These are phyloP conservation scores for Fimicolochytrium jonesii DNA, from an alignment of 192 early-diverging fungal species.

Conservation along the genomic window DNA sequence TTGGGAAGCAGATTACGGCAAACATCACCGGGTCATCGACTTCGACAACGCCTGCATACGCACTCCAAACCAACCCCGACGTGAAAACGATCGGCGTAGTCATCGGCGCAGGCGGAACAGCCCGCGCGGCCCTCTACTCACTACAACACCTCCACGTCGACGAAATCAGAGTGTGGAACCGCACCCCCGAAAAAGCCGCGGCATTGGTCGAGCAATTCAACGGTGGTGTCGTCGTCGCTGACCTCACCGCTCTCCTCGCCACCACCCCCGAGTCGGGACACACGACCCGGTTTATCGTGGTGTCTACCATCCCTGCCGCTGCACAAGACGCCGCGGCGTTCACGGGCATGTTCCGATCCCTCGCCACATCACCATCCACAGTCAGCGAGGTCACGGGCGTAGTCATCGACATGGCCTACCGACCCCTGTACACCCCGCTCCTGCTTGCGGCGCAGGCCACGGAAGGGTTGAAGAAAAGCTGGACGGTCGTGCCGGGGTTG, in stretches of 20 bases:
- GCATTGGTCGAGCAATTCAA: conserved; percentile 51
- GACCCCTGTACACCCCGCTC: conserved; percentile 79
- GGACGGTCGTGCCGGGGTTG: conserved; percentile 69
- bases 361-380: conserved; percentile 48
- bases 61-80: no score
- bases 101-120: conserved; percentile 92
- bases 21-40: no score
- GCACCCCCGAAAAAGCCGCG: conserved; percentile 71
- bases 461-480: conserved; percentile 45
- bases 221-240: conserved; percentile 25
- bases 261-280: conserved; percentile 5
- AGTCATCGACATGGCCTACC: conserved; percentile 92
- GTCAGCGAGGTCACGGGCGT: conserved; percentile 54
- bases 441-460: conserved; percentile 54
- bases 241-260: conserved; percentile 55
- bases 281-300: conserved; percentile 48
- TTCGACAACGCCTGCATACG: no score
- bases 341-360: conserved; percentile 26
- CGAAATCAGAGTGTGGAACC: conserved; percentile 81
- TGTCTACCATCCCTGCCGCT: conserved; percentile 82
- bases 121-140: conserved; percentile 85
- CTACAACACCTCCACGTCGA: conserved; percentile 55
- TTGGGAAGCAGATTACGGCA: not conserved
- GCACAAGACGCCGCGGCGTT: conserved; percentile 56
- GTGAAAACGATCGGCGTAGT: conserved; percentile 85